A percentile compares a stretch with the other conserved stretches of the same genome.
phyloP scores from a whole-genome alignment of 805 yeast species.

The Teunomyces gatunensis region DNA sequence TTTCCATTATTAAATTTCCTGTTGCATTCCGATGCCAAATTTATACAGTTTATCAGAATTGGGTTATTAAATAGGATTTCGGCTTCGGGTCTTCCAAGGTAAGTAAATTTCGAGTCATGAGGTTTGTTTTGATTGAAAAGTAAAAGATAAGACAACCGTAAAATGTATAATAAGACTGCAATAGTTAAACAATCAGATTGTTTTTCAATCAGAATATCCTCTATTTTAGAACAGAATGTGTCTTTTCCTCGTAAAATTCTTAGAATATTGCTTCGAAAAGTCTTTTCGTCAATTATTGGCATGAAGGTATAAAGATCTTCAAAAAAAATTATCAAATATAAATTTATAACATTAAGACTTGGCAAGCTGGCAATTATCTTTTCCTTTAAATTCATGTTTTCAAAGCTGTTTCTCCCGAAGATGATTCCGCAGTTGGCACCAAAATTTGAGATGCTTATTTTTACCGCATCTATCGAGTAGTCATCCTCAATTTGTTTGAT shows the following conservation, averaged over 20 bases:
- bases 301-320: neutral
- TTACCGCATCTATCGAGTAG: neutral
- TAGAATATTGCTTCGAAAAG: conserved; percentile 4
- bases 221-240: neutral
- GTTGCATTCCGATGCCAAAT: conserved; percentile 14
- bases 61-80: conserved; percentile 10
- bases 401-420: conserved; percentile 4
- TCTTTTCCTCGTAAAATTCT: neutral
- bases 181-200: conserved; percentile 14
- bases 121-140: conserved; percentile 12
- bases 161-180: conserved; percentile 13
- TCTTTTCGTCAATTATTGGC: neutral
- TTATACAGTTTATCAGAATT: conserved; percentile 13
- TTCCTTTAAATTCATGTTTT: neutral
- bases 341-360: neutral
- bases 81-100: neutral
- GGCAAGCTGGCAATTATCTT: neutral
- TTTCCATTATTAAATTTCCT: conserved; percentile 9
- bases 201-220: neutral
- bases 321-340: neutral
- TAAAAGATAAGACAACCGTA: conserved; percentile 16
- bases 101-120: conserved; percentile 8
- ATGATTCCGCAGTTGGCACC: conserved; percentile 7
- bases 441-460: conserved; percentile 6
- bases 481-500: conserved; percentile 4